Percentiles rank a stretch among this genome's conserved stretches.
Evolutionary conservation across 257 asterid genomes (phyloP).

Genomic region (Gynochthodes officinalis): DNA sequence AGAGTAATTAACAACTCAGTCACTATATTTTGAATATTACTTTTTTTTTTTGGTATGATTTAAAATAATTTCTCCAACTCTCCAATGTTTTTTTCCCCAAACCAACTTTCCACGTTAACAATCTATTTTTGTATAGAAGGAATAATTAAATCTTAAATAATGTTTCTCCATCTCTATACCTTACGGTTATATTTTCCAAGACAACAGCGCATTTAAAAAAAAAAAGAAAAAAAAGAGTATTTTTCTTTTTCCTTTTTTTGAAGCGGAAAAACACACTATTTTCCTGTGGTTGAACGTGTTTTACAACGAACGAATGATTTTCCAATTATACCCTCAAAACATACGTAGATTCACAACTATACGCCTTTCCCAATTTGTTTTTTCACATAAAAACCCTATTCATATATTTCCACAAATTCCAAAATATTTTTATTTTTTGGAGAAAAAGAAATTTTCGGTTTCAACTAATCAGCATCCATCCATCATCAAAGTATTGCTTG

Average conservation of each 20-base stretch:
- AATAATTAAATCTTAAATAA: no score
- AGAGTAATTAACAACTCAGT: no score
- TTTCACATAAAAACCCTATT: slow-evolving; percentile 24
- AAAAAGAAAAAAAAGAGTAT: neutral
- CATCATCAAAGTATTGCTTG: slow-evolving; percentile 8
- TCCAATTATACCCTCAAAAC: slow-evolving; percentile 22
- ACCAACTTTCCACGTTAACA: no score
- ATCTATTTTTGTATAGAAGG: no score
- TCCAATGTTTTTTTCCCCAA: no score
- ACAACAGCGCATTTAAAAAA: no score
- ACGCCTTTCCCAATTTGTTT: slow-evolving; percentile 2
- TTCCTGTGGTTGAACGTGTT: slow-evolving; percentile 11
- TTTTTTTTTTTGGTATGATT: no score
- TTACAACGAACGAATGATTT: neutral
- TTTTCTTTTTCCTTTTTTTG: neutral
- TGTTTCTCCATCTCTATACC: no score
- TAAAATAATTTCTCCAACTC: no score
- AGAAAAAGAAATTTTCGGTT: slow-evolving; percentile 8
- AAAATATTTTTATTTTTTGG: neutral
- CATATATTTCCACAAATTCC: slow-evolving; percentile 4
- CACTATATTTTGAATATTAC: no score
- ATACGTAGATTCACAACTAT: slow-evolving; percentile 14
- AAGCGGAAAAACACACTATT: slow-evolving; percentile 4
- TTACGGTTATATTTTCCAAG: no score
- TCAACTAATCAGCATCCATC: slow-evolving; percentile 17